Base-by-base conservation (phyloP, 345 rosid species). In the Psidium friedrichsthalianum region DNA sequence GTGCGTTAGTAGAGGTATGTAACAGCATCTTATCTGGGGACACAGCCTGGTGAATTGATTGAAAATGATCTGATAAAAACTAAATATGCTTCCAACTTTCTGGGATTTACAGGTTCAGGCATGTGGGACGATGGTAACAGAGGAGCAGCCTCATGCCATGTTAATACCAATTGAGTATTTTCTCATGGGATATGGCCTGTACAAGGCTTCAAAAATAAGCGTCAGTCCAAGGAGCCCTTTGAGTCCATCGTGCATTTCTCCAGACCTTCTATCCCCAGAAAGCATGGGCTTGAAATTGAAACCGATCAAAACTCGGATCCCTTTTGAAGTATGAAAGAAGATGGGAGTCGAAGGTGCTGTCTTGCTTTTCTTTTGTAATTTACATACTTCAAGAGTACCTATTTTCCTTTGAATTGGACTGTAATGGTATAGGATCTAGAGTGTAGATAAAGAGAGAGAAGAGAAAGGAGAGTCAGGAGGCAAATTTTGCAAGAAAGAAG, bases 121-220 rank as follows among this genome's bases (percentile, higher is more conserved):
- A 85, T 95, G 99, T 86, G 99, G 99, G 64, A 96, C 99, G 0
- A 86, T 95, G 93, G 99, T 97, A 87, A 97, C 97, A 1, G 97
- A 97, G 92, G 99, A 96, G 85, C 99, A 97, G 86, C 99, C 99
- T 36, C 96, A 96, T 81, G 99, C 99, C 47, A 97, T 97, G 99
- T 87, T 96, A 85, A 95, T 97, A 88, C 98, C 99, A 14, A 74
- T 97, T 88, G 99, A 97, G 88, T 97, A 94, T 90, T 97, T 97
- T 76, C 89, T 96, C 74, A 94, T 92, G 92, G 99, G 96, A 52
- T 97, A 90, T 56, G 96, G 98, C 24, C 86, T 97, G 83, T 96
- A 91, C 91, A 93, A 93, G 86, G 98, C 95, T 54, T 89, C 95
- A 3, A 91, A 89, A 85, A 53, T 91, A 64, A 94, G 96, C 82